These are phyloP conservation scores for Aureobasidium uvarum DNA, from an alignment of 2,329 filamentous ascomycete genomes.

Conservation along the genomic window DNA sequence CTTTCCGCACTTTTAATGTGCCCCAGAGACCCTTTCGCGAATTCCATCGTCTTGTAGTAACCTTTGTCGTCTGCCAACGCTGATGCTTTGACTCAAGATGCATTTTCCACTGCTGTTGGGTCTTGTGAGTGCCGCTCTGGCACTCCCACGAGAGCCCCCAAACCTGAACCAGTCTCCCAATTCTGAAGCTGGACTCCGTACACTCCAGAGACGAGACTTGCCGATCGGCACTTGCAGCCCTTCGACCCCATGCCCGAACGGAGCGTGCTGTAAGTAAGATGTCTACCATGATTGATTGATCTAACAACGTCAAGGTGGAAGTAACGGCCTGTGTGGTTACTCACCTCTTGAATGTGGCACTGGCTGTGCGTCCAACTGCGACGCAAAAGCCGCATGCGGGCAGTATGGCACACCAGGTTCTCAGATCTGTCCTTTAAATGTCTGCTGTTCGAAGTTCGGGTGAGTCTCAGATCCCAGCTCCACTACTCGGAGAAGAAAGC, in stretches of 20 bases:
- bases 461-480: conserved; percentile 11
- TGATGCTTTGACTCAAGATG: too few relatives aligned
- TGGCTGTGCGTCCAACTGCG: conserved; percentile 28
- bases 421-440: conserved; percentile 29
- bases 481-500: neutral
- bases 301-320: too few relatives aligned
- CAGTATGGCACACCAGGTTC: conserved; percentile 12
- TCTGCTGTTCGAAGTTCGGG: conserved; percentile 29
- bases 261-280: conserved; percentile 10
- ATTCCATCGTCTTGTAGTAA: too few relatives aligned
- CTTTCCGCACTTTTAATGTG: too few relatives aligned
- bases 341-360: conserved; percentile 26
- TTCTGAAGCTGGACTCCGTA: too few relatives aligned
- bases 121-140: too few relatives aligned
- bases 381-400: conserved; percentile 29
- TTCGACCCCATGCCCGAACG: conserved; percentile 13
- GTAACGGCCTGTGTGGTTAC: conserved; percentile 20
- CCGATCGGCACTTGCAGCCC: conserved; percentile 19
- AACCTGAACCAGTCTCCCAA: too few relatives aligned
- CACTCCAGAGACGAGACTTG: neutral
- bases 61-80: too few relatives aligned
- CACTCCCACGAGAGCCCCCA: too few relatives aligned
- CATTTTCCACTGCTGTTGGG: too few relatives aligned
- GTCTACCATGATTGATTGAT: too few relatives aligned
- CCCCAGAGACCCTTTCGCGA: too few relatives aligned